These are phyloP conservation scores for Fulvia fulva DNA, from an alignment of 2,329 filamentous ascomycete species.

Conservation along the genomic window DNA sequence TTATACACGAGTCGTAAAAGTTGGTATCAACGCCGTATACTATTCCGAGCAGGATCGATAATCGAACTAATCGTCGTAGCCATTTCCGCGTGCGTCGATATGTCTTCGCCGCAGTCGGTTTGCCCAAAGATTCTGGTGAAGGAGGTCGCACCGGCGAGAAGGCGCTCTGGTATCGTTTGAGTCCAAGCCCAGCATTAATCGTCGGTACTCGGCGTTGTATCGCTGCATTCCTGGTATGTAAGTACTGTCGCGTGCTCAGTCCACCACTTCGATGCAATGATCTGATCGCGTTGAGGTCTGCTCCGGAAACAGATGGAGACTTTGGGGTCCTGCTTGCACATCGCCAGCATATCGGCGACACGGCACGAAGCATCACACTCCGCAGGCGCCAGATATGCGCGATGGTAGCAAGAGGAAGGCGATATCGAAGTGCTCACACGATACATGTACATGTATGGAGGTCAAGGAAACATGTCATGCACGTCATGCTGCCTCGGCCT, in stretches of 20 bases:
- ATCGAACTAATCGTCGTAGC: slow-evolving; percentile 66
- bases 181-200: not conserved
- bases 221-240: not conserved
- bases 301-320: slow-evolving; percentile 21
- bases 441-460: not conserved
- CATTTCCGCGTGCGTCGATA: slow-evolving; percentile 70
- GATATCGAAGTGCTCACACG: not conserved
- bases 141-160: slow-evolving; percentile 58
- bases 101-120: slow-evolving; percentile 64
- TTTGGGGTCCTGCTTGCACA: slow-evolving; percentile 28
- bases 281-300: slow-evolving; percentile 15
- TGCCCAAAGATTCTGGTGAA: slow-evolving; percentile 72
- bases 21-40: slow-evolving; percentile 67
- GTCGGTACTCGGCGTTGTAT: not conserved
- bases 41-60: slow-evolving; percentile 56
- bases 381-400: slow-evolving; percentile 1
- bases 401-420: not conserved
- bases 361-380: slow-evolving; percentile 22
- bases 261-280: not conserved
- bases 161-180: slow-evolving; percentile 29
- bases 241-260: slow-evolving; percentile 9
- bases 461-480: not conserved
- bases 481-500: not conserved
- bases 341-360: slow-evolving; percentile 30
- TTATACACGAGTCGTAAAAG: slow-evolving; percentile 74